phyloP scores from a whole-genome alignment of 2,329 filamentous ascomycete genomes.

The Penicillium sp. region DNA sequence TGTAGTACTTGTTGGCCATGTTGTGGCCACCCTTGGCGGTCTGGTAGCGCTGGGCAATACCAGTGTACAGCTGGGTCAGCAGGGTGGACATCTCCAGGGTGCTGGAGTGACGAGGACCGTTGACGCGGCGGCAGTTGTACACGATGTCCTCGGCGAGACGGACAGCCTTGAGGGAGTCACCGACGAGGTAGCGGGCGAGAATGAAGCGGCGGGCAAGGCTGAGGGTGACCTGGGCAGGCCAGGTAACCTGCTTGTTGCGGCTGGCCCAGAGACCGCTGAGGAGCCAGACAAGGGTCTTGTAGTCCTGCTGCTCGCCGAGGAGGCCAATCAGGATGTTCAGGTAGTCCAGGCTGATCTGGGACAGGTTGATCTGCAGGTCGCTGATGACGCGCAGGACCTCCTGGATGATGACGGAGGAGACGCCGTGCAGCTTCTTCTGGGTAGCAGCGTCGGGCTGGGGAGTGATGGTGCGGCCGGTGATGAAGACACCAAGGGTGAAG shows the following conservation, averaged over 20 bases:
- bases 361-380: slow-evolving; percentile 44
- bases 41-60: slow-evolving; percentile 37
- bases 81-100: slow-evolving; percentile 52
- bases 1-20: slow-evolving; percentile 41
- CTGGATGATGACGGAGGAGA: slow-evolving; percentile 43
- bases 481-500: slow-evolving; percentile 34
- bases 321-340: slow-evolving; percentile 46
- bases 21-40: slow-evolving; percentile 31
- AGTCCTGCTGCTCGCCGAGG: slow-evolving; percentile 48
- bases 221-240: slow-evolving; percentile 47
- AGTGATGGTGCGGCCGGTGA: slow-evolving; percentile 39
- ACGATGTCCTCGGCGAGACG: slow-evolving; percentile 55
- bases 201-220: slow-evolving; percentile 53
- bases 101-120: slow-evolving; percentile 48
- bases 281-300: slow-evolving; percentile 43
- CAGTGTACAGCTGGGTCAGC: slow-evolving; percentile 52
- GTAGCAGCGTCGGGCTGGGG: slow-evolving; percentile 34
- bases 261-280: slow-evolving; percentile 47
- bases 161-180: slow-evolving; percentile 46
- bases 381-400: slow-evolving; percentile 43
- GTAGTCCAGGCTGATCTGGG: slow-evolving; percentile 42
- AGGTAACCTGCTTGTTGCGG: slow-evolving; percentile 45
- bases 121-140: slow-evolving; percentile 56
- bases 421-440: slow-evolving; percentile 42
- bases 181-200: slow-evolving; percentile 50